These are phyloP conservation scores for Calendula officinalis DNA, from an alignment of 129 eudicot genomes.

Conservation along the genomic window DNA sequence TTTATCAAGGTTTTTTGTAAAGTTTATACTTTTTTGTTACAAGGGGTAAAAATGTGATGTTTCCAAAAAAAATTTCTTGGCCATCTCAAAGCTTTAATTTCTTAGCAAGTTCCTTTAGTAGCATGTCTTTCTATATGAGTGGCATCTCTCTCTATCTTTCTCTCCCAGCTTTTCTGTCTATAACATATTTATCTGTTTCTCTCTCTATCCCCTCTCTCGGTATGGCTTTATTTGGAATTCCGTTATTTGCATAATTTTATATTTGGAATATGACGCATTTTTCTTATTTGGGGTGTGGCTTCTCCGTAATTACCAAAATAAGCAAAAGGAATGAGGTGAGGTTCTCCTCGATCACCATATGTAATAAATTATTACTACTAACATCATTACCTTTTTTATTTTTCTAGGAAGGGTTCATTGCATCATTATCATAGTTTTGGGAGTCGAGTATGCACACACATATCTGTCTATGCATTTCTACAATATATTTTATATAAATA, in stretches of 20 bases:
- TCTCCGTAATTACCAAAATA: conserved; percentile 5
- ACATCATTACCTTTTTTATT: neutral
- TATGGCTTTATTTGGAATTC: neutral
- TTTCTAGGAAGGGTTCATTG: conserved; percentile 12
- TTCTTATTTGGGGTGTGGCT: conserved; percentile 15
- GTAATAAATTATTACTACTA: neutral
- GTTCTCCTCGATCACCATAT: conserved; percentile 21
- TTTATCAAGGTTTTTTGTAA: too few species aligned
- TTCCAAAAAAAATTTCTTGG: too few species aligned
- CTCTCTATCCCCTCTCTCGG: neutral
- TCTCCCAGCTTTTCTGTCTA: too few species aligned
- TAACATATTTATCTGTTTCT: too few species aligned
- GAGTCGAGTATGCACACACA: neutral
- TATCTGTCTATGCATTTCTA: neutral
- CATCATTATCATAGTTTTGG: conserved; percentile 14
- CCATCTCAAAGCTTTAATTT: too few species aligned
- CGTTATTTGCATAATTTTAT: conserved; percentile 4
- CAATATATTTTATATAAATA: too few species aligned
- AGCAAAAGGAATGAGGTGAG: conserved; percentile 28
- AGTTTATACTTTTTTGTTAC: too few species aligned
- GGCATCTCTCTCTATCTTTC: too few species aligned
- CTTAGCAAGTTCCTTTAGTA: too few species aligned
- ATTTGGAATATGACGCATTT: conserved; percentile 13
- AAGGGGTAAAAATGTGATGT: too few species aligned
- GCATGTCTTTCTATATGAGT: too few species aligned